Conservation (phyloP, 2,329 filamentous ascomycete species). For the Gnomoniopsis smithogilvyi region DNA sequence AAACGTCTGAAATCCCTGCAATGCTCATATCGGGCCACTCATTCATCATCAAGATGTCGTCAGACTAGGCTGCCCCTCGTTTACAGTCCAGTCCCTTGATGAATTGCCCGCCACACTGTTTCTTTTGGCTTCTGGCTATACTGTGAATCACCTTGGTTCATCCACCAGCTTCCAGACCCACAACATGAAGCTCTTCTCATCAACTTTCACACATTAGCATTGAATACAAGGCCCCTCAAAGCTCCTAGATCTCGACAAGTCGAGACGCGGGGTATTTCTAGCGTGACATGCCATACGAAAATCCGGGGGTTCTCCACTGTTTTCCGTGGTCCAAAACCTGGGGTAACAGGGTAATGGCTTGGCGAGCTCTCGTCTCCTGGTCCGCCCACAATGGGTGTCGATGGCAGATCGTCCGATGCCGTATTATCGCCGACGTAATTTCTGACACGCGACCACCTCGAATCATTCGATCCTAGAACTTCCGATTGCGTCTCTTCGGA, state of each 20-base stretch:
- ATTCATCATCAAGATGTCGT: background rate
- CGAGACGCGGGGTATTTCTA: conserved; percentile 2
- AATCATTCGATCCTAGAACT: too few species aligned
- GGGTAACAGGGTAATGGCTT: background rate
- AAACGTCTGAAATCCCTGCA: background rate
- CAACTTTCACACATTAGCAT: background rate
- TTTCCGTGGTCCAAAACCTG: conserved; percentile 10
- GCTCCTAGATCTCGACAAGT: conserved; percentile 1
- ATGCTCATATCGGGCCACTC: background rate
- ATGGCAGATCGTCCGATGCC: background rate
- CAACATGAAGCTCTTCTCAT: background rate
- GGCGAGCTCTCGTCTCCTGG: background rate
- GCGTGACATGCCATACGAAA: background rate
- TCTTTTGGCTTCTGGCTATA: background rate
- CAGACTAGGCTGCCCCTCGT: background rate
- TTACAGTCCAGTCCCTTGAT: background rate
- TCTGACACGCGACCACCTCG: background rate
- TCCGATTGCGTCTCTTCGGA: too few species aligned
- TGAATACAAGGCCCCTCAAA: background rate
- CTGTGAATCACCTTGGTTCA: background rate
- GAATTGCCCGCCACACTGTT: too few species aligned
- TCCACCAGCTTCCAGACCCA: background rate
- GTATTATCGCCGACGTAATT: background rate
- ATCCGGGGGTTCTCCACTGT: conserved; percentile 6
- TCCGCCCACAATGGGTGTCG: background rate